Evolutionary conservation across 2,329 filamentous ascomycete genomes (phyloP), one percentile per base, ranked within the genome.

Genomic region (Calonectria hawksworthii): DNA sequence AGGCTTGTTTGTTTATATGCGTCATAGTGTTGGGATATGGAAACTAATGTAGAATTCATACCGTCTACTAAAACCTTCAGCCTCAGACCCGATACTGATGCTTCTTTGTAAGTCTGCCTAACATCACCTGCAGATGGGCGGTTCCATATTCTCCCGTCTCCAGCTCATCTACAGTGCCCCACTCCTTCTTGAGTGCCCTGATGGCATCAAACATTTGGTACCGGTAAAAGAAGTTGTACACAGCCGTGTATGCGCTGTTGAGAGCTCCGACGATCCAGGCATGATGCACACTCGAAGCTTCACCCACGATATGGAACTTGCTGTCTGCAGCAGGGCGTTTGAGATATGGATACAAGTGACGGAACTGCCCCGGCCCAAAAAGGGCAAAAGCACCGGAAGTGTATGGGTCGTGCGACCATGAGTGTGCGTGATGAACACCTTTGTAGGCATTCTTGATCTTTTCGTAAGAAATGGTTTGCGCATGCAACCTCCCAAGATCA

Each of bases 401-500:
- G 34, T 76, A 76, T 1, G 59, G 23, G 28, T 72, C 61, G n/a
- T 65, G 34, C n/a, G 50, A 67, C 69, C 68, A 67, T 9, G 65
- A 28, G 14, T 36, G 41, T 7, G 61, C 51, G 14, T 67, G 69
- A 6, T 72, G 69, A n/a, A 30, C 41, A 1, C 38, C 26, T 4
- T 52, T 47, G 3, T 38, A 36, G 28, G 28, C 26, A 2, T 34
- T 10, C 4, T 28, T 28, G 3, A 72, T 16, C 10, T 66, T 16
- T 4, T 66, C 38, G 11, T 72, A 54, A 0, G 51, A 5, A 34
- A 59, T 54, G 26, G 56, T 51, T 16, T 72, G 34, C 18, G 34
- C 52, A 13, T 79, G 77, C 3, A 79, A 6, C 4, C 63, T 21
- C 0, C 75, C 77, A 51, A 78, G 74, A 30, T 79, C 70, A 4